These are phyloP conservation scores for Volvariella surrecta DNA, from an alignment of 1,284 basidiomycete genomes.

Conservation along the genomic window DNA sequence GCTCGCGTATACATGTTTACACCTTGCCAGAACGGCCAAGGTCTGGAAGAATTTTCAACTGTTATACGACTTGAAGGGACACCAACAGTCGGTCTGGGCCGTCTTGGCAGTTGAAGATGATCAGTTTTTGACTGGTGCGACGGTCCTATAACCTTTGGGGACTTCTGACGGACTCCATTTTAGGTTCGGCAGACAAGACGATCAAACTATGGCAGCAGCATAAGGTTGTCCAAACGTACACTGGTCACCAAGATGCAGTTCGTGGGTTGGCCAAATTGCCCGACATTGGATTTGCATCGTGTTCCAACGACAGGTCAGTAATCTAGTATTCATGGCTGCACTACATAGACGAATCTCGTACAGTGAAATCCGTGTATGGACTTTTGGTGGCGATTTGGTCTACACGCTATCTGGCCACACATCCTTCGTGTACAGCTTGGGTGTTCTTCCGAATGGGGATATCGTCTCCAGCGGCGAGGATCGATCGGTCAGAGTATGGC, in stretches of 20 bases:
- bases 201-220: slow-evolving; percentile 85
- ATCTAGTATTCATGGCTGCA: no score
- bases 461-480: slow-evolving; percentile 38
- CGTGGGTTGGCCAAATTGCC: slow-evolving; percentile 75
- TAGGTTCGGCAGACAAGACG: slow-evolving; percentile 92
- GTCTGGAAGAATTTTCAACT: slow-evolving; percentile 85
- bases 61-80: slow-evolving; percentile 74
- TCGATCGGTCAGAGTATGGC: slow-evolving; percentile 35
- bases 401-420: slow-evolving; percentile 87
- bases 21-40: slow-evolving; percentile 69
- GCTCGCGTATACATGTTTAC: slow-evolving; percentile 2
- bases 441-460: slow-evolving; percentile 53
- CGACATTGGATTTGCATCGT: slow-evolving; percentile 89
- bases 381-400: slow-evolving; percentile 69
- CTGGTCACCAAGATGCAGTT: slow-evolving; percentile 88
- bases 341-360: slow-evolving; percentile 6
- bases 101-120: slow-evolving; percentile 79
- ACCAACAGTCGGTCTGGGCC: slow-evolving; percentile 92
- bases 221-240: slow-evolving; percentile 66
- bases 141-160: neutral
- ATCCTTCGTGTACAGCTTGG: slow-evolving; percentile 92
- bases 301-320: slow-evolving; percentile 84
- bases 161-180: slow-evolving; percentile 6
- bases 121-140: slow-evolving; percentile 72
- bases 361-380: slow-evolving; percentile 91